Conservation (phyloP, 768 basidiomycete genomes). For the Dendrothele bispora region DNA sequence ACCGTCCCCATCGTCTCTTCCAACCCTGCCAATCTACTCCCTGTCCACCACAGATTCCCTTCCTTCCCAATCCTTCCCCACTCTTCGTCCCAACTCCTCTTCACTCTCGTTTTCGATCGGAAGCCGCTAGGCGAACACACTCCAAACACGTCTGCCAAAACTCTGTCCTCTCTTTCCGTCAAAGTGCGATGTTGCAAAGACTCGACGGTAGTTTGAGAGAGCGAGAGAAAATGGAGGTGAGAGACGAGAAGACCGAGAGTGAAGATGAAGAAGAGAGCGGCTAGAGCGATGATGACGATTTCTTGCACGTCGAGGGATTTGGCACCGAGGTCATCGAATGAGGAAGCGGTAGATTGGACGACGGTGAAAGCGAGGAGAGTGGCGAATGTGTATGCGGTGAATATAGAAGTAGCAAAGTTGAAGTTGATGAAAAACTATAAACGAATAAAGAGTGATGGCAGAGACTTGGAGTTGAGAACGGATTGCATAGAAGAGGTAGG, state of each 20-base stretch:
- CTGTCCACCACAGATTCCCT: constrained; percentile 88
- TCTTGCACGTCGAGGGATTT: constrained; percentile 77
- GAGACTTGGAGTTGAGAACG: background rate
- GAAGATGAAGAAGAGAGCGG: constrained; percentile 72
- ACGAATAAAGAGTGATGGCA: background rate
- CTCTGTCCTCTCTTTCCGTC: constrained; percentile 59
- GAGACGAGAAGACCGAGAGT: constrained; percentile 52
- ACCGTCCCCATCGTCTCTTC: constrained; percentile 73
- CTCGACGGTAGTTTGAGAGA: constrained; percentile 81
- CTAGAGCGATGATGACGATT: constrained; percentile 76
- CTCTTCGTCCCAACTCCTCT: constrained; percentile 54
- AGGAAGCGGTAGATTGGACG: constrained; percentile 20
- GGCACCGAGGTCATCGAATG: constrained; percentile 28
- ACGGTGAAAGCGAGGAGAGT: constrained; percentile 59
- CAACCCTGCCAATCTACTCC: constrained; percentile 65
- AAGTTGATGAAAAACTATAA: constrained; percentile 91
- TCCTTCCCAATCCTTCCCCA: constrained; percentile 79
- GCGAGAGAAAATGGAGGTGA: constrained; percentile 61
- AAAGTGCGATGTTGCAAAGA: constrained; percentile 57
- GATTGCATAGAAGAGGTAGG: no score
- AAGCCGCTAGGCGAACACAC: constrained; percentile 56
- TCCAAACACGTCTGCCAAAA: constrained; percentile 49
- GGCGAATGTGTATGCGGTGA: constrained; percentile 61
- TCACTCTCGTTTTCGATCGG: constrained; percentile 3
- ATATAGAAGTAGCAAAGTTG: constrained; percentile 58